phyloP scores from a whole-genome alignment of 148 eudicot species.

The Nepenthes mirabilis region DNA sequence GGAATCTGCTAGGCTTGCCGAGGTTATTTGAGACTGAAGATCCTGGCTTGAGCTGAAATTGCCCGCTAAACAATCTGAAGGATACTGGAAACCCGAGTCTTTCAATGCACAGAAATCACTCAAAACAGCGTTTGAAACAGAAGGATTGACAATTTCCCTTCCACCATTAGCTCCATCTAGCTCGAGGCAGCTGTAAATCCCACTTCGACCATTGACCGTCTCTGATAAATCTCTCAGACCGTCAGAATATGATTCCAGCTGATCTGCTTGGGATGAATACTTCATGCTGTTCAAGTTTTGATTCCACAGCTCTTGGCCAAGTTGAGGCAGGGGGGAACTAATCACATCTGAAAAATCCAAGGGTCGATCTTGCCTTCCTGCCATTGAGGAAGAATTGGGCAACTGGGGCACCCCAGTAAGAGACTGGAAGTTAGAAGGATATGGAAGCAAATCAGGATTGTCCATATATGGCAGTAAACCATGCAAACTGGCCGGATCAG shows the following conservation, averaged over 20 bases:
- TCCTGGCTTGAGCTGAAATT: slow-evolving; percentile 70
- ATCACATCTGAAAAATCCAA: slow-evolving; percentile 14
- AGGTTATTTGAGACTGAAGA: slow-evolving; percentile 79
- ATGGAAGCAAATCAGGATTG: slow-evolving; percentile 34
- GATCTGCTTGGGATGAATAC: slow-evolving; percentile 22
- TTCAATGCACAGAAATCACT: slow-evolving; percentile 46
- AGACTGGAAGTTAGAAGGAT: slow-evolving; percentile 17
- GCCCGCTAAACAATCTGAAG: slow-evolving; percentile 48
- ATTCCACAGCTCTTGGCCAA: slow-evolving; percentile 49
- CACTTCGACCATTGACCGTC: slow-evolving; percentile 42
- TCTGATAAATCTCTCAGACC: slow-evolving; percentile 30
- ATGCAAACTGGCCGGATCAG: slow-evolving; percentile 36
- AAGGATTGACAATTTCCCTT: slow-evolving; percentile 56
- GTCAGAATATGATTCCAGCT: slow-evolving; percentile 19
- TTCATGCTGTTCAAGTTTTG: slow-evolving; percentile 25
- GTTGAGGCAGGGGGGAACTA: slow-evolving; percentile 17
- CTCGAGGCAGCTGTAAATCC: slow-evolving; percentile 61
- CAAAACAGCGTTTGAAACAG: slow-evolving; percentile 44
- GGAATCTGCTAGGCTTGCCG: slow-evolving; percentile 73
- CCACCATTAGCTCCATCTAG: slow-evolving; percentile 55
- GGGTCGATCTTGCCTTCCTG: slow-evolving; percentile 12
- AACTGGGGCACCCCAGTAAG: slow-evolving; percentile 15
- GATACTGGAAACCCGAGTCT: slow-evolving; percentile 47
- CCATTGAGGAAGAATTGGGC: slow-evolving; percentile 2
- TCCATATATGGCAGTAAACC: slow-evolving; percentile 30